Evolutionary conservation across 1,284 basidiomycete genomes (phyloP).

Genomic region (Veloboletus limbatus): DNA sequence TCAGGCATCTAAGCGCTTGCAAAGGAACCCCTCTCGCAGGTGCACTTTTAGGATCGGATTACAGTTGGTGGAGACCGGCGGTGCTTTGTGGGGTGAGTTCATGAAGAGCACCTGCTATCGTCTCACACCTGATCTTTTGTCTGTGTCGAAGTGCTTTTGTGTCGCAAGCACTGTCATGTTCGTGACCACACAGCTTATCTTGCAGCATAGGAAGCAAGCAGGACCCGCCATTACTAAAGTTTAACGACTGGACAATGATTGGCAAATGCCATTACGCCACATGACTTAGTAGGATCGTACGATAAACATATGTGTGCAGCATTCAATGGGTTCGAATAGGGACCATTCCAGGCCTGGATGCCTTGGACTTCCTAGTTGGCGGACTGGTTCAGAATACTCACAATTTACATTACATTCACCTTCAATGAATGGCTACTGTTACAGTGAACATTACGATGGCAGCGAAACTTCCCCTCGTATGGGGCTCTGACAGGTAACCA

Average conservation of each 20-base stretch:
- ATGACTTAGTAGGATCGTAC: background rate
- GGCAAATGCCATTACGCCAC: background rate
- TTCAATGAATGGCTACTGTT: slow-evolving; percentile 2
- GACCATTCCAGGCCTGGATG: background rate
- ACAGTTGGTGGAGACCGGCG: slow-evolving; percentile 27
- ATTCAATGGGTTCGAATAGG: background rate
- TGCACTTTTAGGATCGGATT: slow-evolving; percentile 23
- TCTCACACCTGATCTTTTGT: slow-evolving; percentile 6
- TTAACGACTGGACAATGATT: background rate
- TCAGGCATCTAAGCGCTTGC: background rate
- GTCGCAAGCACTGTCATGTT: slow-evolving; percentile 9
- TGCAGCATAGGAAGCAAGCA: slow-evolving; percentile 1
- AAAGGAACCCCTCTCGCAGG: slow-evolving; percentile 29
- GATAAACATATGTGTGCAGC: slow-evolving; percentile 2
- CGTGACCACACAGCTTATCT: slow-evolving; percentile 1
- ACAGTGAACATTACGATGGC: slow-evolving; percentile 6
- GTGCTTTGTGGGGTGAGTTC: slow-evolving; percentile 29
- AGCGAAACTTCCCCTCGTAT: background rate
- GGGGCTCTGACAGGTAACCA: background rate
- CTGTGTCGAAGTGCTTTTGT: slow-evolving; percentile 11
- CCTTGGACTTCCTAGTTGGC: background rate
- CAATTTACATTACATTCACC: background rate
- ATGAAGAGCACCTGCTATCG: background rate
- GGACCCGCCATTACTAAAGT: too few species aligned
- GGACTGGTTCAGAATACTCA: background rate